Evolutionary conservation across 2,329 filamentous ascomycete genomes (phyloP).

Genomic region (Penicillium digitatum): DNA sequence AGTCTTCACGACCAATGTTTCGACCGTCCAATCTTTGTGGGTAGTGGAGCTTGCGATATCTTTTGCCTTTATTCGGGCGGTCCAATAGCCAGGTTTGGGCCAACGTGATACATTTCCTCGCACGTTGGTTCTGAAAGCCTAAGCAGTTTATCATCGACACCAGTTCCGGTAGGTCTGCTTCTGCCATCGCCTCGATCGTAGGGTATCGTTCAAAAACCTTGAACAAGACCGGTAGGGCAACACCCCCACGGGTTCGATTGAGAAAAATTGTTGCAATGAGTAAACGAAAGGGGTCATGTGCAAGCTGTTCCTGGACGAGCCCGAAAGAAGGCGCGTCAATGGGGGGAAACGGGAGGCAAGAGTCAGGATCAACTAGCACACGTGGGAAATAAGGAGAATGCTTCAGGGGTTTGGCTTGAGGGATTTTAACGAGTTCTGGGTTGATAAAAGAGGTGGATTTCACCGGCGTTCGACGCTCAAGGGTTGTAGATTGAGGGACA

Average conservation of each 20-base stretch:
- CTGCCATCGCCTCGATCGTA: constrained; percentile 59
- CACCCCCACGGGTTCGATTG: constrained; percentile 70
- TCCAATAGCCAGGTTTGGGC: constrained; percentile 63
- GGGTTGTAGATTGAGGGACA: neutral
- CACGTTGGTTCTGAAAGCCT: constrained; percentile 66
- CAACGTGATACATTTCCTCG: constrained; percentile 64
- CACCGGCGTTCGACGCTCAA: neutral
- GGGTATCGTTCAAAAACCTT: constrained; percentile 65
- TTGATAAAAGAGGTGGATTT: neutral
- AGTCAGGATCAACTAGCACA: constrained; percentile 34
- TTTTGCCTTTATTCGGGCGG: constrained; percentile 57
- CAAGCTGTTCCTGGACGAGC: constrained; percentile 77
- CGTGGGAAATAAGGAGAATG: constrained; percentile 45
- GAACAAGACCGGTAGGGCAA: constrained; percentile 73
- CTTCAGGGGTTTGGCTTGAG: constrained; percentile 20
- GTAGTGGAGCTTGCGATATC: constrained; percentile 57
- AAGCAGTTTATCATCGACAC: constrained; percentile 63
- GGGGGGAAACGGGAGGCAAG: constrained; percentile 60
- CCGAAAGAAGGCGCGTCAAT: constrained; percentile 64
- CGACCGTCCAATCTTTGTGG: constrained; percentile 49
- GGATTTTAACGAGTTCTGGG: constrained; percentile 8
- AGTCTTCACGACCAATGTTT: constrained; percentile 47
- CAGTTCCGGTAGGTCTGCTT: constrained; percentile 55
- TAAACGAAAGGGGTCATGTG: constrained; percentile 70
- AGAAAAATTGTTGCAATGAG: constrained; percentile 80